Evolutionary conservation across 495 filamentous ascomycete species (phyloP), one percentile per base, ranked within the genome.

Genomic region (Penicillium verhagenii): DNA sequence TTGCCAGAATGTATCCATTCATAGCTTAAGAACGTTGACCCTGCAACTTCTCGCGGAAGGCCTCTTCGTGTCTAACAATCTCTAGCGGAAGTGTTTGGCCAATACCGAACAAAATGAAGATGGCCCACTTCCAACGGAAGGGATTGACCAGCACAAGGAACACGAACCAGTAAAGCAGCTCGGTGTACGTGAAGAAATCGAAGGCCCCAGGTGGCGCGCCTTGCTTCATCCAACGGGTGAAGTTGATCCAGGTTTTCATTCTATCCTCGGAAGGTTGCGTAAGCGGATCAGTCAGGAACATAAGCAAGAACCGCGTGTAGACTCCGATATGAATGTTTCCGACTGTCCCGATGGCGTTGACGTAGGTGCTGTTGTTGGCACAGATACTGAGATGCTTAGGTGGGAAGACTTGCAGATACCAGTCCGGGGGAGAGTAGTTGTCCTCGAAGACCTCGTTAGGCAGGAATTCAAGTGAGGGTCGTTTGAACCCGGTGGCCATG

Each of bases 321-420:
- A 96, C 92, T 18, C 90, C 91, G 26, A 94, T 92, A 57, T 96
- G 89, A 76, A 87, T 93, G 63, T 94, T 91, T 0, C 89, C 88
- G 0, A 92, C 88, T 0, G 74, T 75, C 3, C 90, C 90, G 56
- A 96, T 93, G 1, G 86, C 90, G 51, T 87, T 86, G 33, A 92
- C 75, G 52, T 92, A 94, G 0, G 90, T 93, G 74, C 83, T 91
- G 67, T 96, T 96, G 73, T 89, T 91, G 59, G 83, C 85, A 53
- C 86, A 90, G 19, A 93, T 77, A 40, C 80, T 82, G 2, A 82
- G 77, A 55, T 75, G 73, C 38, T 31, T 31, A 11, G 28, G 28
- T 8, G 90, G 91, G 69, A 96, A 94, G 0, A 87, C 86, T 66
- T 91, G 88, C 1, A 93, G 78, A 58, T 92, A 96, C 91, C 91